Evolutionary conservation across 1,139 yeast genomes (phyloP).

Genomic region (Kluyveromyces sp.): DNA sequence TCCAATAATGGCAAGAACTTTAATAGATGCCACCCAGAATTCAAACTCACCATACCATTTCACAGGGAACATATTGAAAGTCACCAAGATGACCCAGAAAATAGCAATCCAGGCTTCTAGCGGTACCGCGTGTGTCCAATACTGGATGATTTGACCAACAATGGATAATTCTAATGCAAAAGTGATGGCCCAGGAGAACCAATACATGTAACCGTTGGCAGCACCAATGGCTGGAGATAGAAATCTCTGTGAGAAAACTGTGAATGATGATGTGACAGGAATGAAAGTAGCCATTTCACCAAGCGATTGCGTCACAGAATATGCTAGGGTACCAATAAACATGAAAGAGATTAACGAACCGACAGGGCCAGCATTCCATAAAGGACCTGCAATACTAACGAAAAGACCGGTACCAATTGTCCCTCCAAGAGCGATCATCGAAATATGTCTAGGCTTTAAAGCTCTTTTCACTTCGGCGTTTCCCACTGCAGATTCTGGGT

Average conservation of each 20-base stretch:
- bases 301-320: slow-evolving; percentile 57
- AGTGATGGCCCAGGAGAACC: slow-evolving; percentile 85
- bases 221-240: slow-evolving; percentile 56
- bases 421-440: slow-evolving; percentile 63
- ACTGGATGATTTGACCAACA: slow-evolving; percentile 67
- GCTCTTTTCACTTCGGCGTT: slow-evolving; percentile 37
- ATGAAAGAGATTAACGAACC: slow-evolving; percentile 56
- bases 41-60: slow-evolving; percentile 62
- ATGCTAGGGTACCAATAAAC: slow-evolving; percentile 60
- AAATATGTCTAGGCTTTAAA: slow-evolving; percentile 51
- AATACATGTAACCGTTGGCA: slow-evolving; percentile 76
- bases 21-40: slow-evolving; percentile 63
- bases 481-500: background rate
- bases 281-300: slow-evolving; percentile 74
- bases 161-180: slow-evolving; percentile 80
- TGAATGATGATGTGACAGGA: slow-evolving; percentile 61
- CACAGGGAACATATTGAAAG: slow-evolving; percentile 55
- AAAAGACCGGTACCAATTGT: slow-evolving; percentile 64
- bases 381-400: slow-evolving; percentile 49
- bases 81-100: slow-evolving; percentile 48
- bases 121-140: slow-evolving; percentile 73
- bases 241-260: slow-evolving; percentile 52
- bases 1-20: slow-evolving; percentile 66
- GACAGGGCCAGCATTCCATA: slow-evolving; percentile 63
- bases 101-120: slow-evolving; percentile 62